phyloP scores from a whole-genome alignment of 306 rosid genomes.

The Betula pendula region DNA sequence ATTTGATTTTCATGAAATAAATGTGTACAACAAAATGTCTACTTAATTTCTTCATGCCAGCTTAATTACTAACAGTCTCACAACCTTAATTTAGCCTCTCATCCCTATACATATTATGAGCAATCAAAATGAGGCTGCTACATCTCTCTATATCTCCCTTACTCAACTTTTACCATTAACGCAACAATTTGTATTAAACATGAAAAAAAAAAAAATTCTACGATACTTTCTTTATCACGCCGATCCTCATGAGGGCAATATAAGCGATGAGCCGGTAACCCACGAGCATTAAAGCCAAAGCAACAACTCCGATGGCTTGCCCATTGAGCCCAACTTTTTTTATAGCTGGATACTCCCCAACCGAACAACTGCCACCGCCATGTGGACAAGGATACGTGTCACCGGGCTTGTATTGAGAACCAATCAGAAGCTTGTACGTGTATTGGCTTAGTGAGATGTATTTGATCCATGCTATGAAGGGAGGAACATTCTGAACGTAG shows the following conservation, averaged over 20 bases:
- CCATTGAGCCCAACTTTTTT: slow-evolving; percentile 44
- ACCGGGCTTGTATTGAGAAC: slow-evolving; percentile 44
- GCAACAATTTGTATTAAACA: not conserved
- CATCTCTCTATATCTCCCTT: no score
- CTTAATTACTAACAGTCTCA: no score
- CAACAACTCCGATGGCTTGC: slow-evolving; percentile 27
- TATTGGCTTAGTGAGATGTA: slow-evolving; percentile 49
- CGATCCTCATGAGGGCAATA: slow-evolving; percentile 64
- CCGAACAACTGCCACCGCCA: slow-evolving; percentile 21
- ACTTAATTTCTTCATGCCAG: no score
- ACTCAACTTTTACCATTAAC: not conserved
- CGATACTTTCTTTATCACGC: slow-evolving; percentile 39
- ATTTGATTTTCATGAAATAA: not conserved
- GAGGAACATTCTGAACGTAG: slow-evolving; percentile 62
- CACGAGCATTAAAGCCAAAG: slow-evolving; percentile 54
- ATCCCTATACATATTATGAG: no score
- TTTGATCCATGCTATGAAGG: slow-evolving; percentile 58
- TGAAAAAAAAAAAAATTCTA: not conserved
- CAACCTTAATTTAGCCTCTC: no score
- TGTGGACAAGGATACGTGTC: slow-evolving; percentile 51
- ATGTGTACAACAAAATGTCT: not conserved
- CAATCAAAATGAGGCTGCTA: no score
- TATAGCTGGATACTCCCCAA: slow-evolving; percentile 53
- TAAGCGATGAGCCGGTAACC: slow-evolving; percentile 69
- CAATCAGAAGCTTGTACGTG: slow-evolving; percentile 52